Percentiles rank a stretch among this genome's conserved stretches.
phyloP scores from a whole-genome alignment of 202 grass and related monocot genomes.

The Setaria viridis region DNA sequence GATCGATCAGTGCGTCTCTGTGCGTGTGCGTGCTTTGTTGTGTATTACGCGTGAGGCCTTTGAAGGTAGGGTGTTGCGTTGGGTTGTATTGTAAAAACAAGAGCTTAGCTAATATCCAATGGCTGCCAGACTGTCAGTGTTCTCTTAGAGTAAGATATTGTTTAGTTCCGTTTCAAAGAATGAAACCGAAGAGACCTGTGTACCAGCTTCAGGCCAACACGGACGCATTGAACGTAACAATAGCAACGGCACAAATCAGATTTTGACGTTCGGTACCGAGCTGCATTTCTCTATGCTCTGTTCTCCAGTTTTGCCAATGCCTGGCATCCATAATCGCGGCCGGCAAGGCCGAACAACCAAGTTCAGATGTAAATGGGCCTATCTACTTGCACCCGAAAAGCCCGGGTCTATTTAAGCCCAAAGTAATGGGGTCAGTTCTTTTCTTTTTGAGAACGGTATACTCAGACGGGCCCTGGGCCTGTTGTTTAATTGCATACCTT shows the following conservation, averaged over 20 bases:
- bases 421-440: too few species aligned
- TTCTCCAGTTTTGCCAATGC: not conserved
- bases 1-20: not conserved
- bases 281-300: not conserved
- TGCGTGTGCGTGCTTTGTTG: slow-evolving; percentile 13
- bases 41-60: slow-evolving; percentile 18
- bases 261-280: not conserved
- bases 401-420: too few species aligned
- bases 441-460: too few species aligned
- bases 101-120: slow-evolving; percentile 47
- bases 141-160: not conserved
- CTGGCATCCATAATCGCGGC: not conserved
- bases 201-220: not conserved
- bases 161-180: not conserved
- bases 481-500: not conserved
- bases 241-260: not conserved
- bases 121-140: not conserved
- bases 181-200: not conserved
- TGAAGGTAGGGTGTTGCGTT: slow-evolving; percentile 22
- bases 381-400: not conserved
- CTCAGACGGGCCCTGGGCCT: not conserved
- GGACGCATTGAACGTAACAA: not conserved
- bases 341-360: not conserved
- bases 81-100: slow-evolving; percentile 48
- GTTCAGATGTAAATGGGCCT: not conserved